Evolutionary conservation across 352 stramenopile genomes (phyloP).

Genomic region (Phytophthora melonis): DNA sequence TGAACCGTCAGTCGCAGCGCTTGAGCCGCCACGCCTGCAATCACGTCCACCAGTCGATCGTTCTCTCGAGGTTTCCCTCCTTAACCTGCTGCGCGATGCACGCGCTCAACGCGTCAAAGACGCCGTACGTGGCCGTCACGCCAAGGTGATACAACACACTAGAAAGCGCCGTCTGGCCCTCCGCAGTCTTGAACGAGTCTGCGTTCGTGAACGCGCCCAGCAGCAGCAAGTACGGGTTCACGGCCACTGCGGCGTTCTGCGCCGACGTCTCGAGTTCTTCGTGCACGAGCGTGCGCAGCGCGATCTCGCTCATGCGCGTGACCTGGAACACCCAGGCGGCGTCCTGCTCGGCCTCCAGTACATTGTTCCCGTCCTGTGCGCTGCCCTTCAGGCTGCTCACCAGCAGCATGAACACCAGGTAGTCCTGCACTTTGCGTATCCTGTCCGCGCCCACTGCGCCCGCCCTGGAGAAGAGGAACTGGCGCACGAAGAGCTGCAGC

Average conservation of each 20-base stretch:
- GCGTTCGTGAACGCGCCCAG: constrained; percentile 54
- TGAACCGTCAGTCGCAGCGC: constrained; percentile 25
- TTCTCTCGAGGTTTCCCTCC: constrained; percentile 19
- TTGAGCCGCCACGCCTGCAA: constrained; percentile 31
- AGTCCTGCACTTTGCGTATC: constrained; percentile 62
- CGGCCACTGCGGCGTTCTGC: constrained; percentile 16
- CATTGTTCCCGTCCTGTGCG: constrained; percentile 18
- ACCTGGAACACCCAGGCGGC: constrained; percentile 60
- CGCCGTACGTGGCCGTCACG: constrained; percentile 25
- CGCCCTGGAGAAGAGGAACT: constrained; percentile 56
- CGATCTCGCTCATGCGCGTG: constrained; percentile 51
- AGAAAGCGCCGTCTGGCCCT: constrained; percentile 23
- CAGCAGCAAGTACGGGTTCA: constrained; percentile 60
- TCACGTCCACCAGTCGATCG: constrained; percentile 43
- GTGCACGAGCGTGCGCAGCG: constrained; percentile 45
- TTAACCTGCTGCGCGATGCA: constrained; percentile 35
- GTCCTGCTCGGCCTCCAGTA: constrained; percentile 47
- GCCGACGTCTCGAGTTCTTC: constrained; percentile 29
- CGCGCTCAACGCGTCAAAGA: constrained; percentile 49
- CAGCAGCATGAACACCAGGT: constrained; percentile 69
- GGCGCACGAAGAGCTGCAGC: constrained; percentile 44
- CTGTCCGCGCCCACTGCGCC: constrained; percentile 16
- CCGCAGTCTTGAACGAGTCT: constrained; percentile 36
- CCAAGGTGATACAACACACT: constrained; percentile 45
- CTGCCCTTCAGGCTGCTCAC: constrained; percentile 56